Conservation (phyloP, 1,139 yeast genomes). For the Barnettozyma hawaiiensis region DNA sequence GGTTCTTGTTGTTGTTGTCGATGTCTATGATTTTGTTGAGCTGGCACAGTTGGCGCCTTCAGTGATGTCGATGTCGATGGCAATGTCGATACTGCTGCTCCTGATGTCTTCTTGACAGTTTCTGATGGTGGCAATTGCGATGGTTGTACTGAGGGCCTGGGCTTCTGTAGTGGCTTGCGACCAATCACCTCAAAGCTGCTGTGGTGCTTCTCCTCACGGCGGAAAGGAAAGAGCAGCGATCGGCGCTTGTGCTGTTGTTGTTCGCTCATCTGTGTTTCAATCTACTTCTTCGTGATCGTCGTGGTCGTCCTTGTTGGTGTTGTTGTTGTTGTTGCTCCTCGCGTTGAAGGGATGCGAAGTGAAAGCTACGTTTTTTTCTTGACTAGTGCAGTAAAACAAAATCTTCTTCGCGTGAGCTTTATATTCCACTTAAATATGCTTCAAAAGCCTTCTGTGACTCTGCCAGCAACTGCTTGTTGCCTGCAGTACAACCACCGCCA, state of each 20-base stretch:
- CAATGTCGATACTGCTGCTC: not conserved
- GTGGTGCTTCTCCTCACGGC: conserved; percentile 8
- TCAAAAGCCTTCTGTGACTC: not conserved
- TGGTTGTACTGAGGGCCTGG: conserved; percentile 1
- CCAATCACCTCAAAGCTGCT: conserved; percentile 25
- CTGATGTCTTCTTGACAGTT: too few species aligned
- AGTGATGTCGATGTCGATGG: not conserved
- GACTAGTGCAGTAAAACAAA: too few species aligned
- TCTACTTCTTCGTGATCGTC: too few species aligned
- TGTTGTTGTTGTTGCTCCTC: not conserved
- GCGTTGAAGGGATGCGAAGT: not conserved
- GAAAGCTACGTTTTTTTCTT: not conserved
- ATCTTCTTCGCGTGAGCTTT: too few species aligned
- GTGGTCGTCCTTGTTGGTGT: too few species aligned
- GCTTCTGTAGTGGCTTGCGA: conserved; percentile 18
- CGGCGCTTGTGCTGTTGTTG: conserved; percentile 18
- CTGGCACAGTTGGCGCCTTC: not conserved
- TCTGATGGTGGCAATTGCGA: too few species aligned
- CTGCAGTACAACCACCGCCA: not conserved
- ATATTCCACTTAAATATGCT: not conserved
- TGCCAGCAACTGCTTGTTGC: not conserved
- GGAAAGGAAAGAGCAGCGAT: conserved; percentile 23
- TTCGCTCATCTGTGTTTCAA: not conserved
- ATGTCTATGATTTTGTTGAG: not conserved
- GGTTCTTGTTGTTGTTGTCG: not conserved